These are phyloP conservation scores for Jamesozyma spencerorum DNA, from an alignment of 805 yeast species.

Conservation along the genomic window DNA sequence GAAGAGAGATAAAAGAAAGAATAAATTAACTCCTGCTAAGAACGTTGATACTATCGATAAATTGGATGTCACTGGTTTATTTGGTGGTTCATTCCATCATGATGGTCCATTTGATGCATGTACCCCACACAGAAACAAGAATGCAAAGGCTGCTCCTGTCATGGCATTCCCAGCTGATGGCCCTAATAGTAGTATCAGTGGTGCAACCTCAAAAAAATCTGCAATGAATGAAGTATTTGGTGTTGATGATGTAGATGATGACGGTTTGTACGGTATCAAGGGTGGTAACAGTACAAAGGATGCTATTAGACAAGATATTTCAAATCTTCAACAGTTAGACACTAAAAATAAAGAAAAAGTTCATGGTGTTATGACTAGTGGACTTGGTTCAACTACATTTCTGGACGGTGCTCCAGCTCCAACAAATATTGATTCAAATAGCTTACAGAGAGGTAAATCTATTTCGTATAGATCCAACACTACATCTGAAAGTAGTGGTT, in stretches of 20 bases:
- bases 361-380: constrained; percentile 80
- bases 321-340: constrained; percentile 54
- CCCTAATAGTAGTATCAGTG: constrained; percentile 50
- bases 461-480: constrained; percentile 50
- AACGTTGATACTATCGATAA: constrained; percentile 91
- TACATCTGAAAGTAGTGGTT: constrained; percentile 9
- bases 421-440: constrained; percentile 9
- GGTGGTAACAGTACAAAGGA: constrained; percentile 21
- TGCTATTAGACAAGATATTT: constrained; percentile 43
- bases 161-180: constrained; percentile 94
- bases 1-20: constrained; percentile 32
- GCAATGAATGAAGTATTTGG: constrained; percentile 76
- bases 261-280: constrained; percentile 29
- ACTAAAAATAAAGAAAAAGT: constrained; percentile 58
- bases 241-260: constrained; percentile 40
- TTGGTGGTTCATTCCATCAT: constrained; percentile 93
- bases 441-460: constrained; percentile 73
- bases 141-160: constrained; percentile 74
- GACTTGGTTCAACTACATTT: constrained; percentile 87
- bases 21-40: constrained; percentile 40
- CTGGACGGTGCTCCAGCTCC: constrained; percentile 94
- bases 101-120: constrained; percentile 99
- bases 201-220: constrained; percentile 53
- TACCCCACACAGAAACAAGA: constrained; percentile 88
- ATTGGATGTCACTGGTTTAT: constrained; percentile 89